A percentile compares a stretch with the other conserved stretches of the same genome.
These are phyloP conservation scores for Cyclospora cayetanensis DNA, from an alignment of 169 alveolate genomes.

Conservation along the genomic window DNA sequence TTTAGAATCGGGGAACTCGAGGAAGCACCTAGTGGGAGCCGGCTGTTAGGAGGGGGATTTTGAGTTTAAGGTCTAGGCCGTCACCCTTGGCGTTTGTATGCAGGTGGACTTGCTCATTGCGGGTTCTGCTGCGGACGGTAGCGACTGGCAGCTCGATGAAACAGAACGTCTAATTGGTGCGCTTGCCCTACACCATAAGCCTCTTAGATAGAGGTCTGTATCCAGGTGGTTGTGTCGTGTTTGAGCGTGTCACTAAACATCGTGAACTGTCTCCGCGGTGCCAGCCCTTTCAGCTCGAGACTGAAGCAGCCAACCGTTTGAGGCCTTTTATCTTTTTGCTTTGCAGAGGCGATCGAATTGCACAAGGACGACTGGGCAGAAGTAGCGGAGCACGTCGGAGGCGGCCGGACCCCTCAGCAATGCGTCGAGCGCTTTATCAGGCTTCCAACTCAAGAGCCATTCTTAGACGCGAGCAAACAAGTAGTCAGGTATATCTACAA, in stretches of 20 bases:
- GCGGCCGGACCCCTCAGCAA: slow-evolving; percentile 75
- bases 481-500: not conserved
- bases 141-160: slow-evolving; percentile 58
- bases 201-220: not conserved
- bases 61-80: not conserved
- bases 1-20: not conserved
- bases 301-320: not conserved
- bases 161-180: slow-evolving; percentile 52
- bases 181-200: no score
- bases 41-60: not conserved
- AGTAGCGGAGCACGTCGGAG: slow-evolving; percentile 77
- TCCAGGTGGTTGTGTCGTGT: not conserved
- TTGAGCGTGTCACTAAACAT: no score
- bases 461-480: slow-evolving; percentile 47
- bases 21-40: not conserved
- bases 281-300: no score
- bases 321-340: not conserved
- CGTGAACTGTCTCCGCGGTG: no score
- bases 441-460: slow-evolving; percentile 78
- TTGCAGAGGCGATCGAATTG: slow-evolving; percentile 74
- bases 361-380: slow-evolving; percentile 78
- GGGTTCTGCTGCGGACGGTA: slow-evolving; percentile 11
- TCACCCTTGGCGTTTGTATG: not conserved
- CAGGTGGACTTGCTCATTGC: slow-evolving; percentile 63
- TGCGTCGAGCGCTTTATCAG: slow-evolving; percentile 77